A percentile compares a stretch with the other conserved stretches of the same genome.
These are phyloP conservation scores for Kokia cookei DNA, from an alignment of 441 rosid genomes.

Conservation along the genomic window DNA sequence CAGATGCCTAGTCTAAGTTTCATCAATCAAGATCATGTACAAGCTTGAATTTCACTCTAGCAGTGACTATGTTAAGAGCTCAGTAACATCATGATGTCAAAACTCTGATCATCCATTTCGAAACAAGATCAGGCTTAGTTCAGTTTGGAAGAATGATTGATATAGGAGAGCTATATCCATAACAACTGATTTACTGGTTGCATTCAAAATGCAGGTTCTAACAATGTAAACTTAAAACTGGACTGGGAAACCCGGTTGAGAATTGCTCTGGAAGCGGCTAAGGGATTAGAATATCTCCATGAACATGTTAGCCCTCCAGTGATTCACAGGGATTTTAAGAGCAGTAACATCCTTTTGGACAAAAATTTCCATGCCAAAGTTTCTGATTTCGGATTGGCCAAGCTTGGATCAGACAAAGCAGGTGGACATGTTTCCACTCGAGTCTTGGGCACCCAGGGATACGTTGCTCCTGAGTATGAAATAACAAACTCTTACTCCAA, in stretches of 20 bases:
- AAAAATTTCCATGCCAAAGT: slow-evolving; percentile 61
- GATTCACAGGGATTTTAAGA: slow-evolving; percentile 73
- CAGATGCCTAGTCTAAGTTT: neutral
- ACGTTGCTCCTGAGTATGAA: slow-evolving; percentile 69
- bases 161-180: neutral
- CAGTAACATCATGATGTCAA: neutral
- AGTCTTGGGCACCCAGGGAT: slow-evolving; percentile 74
- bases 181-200: neutral
- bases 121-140: neutral
- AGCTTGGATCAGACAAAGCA: slow-evolving; percentile 85
- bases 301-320: slow-evolving; percentile 64
- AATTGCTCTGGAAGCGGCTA: slow-evolving; percentile 72
- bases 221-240: slow-evolving; percentile 31
- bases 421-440: slow-evolving; percentile 93
- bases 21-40: neutral
- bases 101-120: neutral
- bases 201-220: slow-evolving; percentile 43
- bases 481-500: slow-evolving; percentile 1
- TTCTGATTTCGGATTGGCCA: slow-evolving; percentile 71
- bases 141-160: neutral
- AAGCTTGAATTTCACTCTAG: neutral
- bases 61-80: neutral
- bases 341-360: slow-evolving; percentile 67
- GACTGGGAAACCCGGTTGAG: slow-evolving; percentile 75
- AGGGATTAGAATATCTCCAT: slow-evolving; percentile 72